Percentiles rank a stretch among this genome's conserved stretches.
phyloP scores from a whole-genome alignment of 2,329 filamentous ascomycete species.

The Microcyclosporella mali region DNA sequence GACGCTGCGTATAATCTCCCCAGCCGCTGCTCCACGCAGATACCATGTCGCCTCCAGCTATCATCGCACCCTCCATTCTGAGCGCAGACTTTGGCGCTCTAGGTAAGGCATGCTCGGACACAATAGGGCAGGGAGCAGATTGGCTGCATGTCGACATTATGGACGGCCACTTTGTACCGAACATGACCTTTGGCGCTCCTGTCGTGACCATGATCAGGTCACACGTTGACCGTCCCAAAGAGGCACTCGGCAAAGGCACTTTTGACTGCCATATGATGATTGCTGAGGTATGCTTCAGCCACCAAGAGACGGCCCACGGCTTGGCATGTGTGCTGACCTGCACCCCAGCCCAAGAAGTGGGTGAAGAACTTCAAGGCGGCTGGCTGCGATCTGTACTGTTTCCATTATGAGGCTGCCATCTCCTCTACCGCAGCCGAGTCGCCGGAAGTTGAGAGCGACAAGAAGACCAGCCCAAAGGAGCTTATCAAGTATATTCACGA shows the following conservation, averaged over 20 bases:
- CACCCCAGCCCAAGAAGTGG: slow-evolving; percentile 84
- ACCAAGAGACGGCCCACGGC: not conserved
- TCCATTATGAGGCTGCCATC: slow-evolving; percentile 96
- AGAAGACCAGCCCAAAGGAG: slow-evolving; percentile 73
- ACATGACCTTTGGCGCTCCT: slow-evolving; percentile 93
- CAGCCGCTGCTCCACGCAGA: not conserved
- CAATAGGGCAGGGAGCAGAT: slow-evolving; percentile 80
- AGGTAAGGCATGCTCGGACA: slow-evolving; percentile 76
- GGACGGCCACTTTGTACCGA: slow-evolving; percentile 98
- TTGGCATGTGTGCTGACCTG: slow-evolving; percentile 19
- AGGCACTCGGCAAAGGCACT: slow-evolving; percentile 71
- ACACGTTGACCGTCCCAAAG: slow-evolving; percentile 70
- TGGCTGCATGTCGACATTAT: slow-evolving; percentile 96
- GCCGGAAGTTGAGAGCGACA: slow-evolving; percentile 62
- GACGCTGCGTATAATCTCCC: too few species aligned
- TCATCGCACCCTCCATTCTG: slow-evolving; percentile 97
- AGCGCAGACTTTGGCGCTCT: slow-evolving; percentile 91
- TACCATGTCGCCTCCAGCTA: slow-evolving; percentile 78
- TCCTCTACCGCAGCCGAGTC: slow-evolving; percentile 74
- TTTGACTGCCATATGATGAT: slow-evolving; percentile 99
- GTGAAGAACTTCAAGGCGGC: slow-evolving; percentile 90
- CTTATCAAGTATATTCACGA: slow-evolving; percentile 88
- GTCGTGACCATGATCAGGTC: slow-evolving; percentile 90
- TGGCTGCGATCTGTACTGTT: slow-evolving; percentile 98
- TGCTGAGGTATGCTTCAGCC: slow-evolving; percentile 63